Conservation (phyloP, 169 alveolate species). For the Plasmodium billcollinsi region DNA sequence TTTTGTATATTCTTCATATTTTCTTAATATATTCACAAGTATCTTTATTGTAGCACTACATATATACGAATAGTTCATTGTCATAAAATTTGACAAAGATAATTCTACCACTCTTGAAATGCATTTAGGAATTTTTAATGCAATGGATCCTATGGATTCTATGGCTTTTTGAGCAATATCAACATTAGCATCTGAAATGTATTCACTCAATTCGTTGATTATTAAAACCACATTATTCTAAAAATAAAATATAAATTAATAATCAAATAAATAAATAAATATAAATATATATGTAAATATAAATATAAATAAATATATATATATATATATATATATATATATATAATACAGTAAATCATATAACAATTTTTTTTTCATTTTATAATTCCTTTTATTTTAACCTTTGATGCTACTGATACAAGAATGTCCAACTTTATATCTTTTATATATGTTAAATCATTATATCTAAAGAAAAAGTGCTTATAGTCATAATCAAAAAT, state of each 20-base stretch:
- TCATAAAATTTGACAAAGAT: slow-evolving; percentile 81
- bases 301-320: no score
- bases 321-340: no score
- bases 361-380: neutral
- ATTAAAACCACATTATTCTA: slow-evolving; percentile 90
- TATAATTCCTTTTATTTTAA: neutral
- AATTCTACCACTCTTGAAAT: slow-evolving; percentile 87
- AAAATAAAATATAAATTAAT: neutral
- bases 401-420: slow-evolving; percentile 88
- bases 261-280: neutral
- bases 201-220: slow-evolving; percentile 93
- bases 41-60: slow-evolving; percentile 89
- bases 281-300: no score
- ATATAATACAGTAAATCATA: neutral
- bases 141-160: slow-evolving; percentile 92
- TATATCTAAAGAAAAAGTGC: slow-evolving; percentile 86
- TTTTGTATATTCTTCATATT: slow-evolving; percentile 87
- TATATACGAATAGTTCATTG: slow-evolving; percentile 82
- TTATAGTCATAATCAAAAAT: slow-evolving; percentile 85
- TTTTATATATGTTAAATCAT: slow-evolving; percentile 90
- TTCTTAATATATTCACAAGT: slow-evolving; percentile 88
- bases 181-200: slow-evolving; percentile 94
- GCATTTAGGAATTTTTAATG: slow-evolving; percentile 89
- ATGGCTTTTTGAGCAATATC: slow-evolving; percentile 94
- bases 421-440: slow-evolving; percentile 86